A percentile compares a stretch with the other conserved stretches of the same genome.
Evolutionary conservation across 1,284 basidiomycete species (phyloP).

Genomic region (Trametes pubescens): DNA sequence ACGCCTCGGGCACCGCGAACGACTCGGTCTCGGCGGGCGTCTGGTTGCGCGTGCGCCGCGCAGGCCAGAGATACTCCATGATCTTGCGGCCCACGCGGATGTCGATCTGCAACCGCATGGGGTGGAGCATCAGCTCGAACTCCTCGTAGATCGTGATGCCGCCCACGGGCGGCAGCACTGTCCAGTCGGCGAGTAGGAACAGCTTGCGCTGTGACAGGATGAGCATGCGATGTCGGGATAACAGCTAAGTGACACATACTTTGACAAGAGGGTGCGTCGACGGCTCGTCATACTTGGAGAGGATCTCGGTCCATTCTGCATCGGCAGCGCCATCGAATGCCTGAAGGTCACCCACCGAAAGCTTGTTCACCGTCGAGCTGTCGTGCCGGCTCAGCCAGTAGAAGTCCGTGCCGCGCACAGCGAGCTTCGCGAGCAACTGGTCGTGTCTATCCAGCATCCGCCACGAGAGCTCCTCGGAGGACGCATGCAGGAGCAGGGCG

Average conservation of each 20-base stretch:
- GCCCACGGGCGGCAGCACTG: constrained; percentile 87
- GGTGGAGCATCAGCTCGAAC: constrained; percentile 87
- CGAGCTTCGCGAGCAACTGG: constrained; percentile 87
- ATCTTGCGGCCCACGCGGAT: constrained; percentile 83
- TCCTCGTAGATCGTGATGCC: constrained; percentile 92
- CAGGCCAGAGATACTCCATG: constrained; percentile 91
- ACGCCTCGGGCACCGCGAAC: constrained; percentile 29
- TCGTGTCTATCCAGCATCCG: constrained; percentile 85
- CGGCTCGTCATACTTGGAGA: constrained; percentile 78
- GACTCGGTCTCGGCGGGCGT: constrained; percentile 38
- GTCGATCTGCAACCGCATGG: constrained; percentile 89
- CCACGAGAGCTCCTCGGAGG: constrained; percentile 93
- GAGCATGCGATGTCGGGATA: neutral
- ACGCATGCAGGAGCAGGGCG: constrained; percentile 83
- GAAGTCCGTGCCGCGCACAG: constrained; percentile 82
- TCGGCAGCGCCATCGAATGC: constrained; percentile 90
- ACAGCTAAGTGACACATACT: constrained; percentile 48
- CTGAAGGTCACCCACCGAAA: constrained; percentile 81
- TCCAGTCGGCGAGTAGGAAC: constrained; percentile 82
- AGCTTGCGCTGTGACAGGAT: constrained; percentile 57
- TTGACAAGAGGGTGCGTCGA: constrained; percentile 72
- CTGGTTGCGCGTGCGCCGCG: constrained; percentile 56
- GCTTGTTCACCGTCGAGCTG: constrained; percentile 84
- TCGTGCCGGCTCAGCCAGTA: constrained; percentile 91
- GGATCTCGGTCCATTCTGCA: constrained; percentile 90